Conservation (phyloP, 148 eudicot species). For the Diospyros kaki region DNA sequence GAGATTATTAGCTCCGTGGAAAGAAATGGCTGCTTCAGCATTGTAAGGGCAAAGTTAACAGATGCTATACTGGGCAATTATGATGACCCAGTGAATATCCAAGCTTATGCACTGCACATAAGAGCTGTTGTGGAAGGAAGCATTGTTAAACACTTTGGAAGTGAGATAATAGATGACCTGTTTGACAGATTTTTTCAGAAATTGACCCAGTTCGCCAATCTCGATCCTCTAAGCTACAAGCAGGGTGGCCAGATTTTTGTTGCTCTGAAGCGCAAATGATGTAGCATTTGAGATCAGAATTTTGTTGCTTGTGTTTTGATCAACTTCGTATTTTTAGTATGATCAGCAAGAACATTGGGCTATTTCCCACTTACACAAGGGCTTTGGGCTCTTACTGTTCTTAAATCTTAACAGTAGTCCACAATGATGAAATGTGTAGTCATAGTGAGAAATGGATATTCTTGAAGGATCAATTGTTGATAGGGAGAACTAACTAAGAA, state of each 20-base stretch:
- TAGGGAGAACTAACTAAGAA: too few species aligned
- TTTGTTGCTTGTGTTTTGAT: too few species aligned
- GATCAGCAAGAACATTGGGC: too few species aligned
- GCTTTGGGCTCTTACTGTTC: too few species aligned
- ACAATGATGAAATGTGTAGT: too few species aligned
- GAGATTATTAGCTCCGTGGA: background rate
- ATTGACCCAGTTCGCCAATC: background rate
- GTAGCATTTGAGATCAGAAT: too few species aligned
- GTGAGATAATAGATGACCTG: background rate
- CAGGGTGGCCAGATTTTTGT: conserved; percentile 8
- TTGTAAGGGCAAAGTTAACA: conserved; percentile 3
- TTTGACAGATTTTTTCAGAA: background rate
- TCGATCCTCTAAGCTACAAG: too few species aligned
- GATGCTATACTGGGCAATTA: background rate
- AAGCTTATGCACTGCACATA: background rate
- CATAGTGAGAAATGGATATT: too few species aligned
- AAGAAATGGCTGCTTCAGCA: conserved; percentile 13
- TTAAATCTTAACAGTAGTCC: too few species aligned
- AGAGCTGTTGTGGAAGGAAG: conserved; percentile 11
- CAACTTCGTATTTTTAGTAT: too few species aligned
- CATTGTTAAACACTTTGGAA: conserved; percentile 12
- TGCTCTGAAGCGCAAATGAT: conserved; percentile 6
- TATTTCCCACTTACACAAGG: too few species aligned
- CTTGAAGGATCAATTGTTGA: too few species aligned
- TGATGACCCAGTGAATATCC: background rate